Evolutionary conservation across 2,329 filamentous ascomycete species (phyloP), one percentile per base, ranked within the genome.

Genomic region (Stromatinia cepivora): DNA sequence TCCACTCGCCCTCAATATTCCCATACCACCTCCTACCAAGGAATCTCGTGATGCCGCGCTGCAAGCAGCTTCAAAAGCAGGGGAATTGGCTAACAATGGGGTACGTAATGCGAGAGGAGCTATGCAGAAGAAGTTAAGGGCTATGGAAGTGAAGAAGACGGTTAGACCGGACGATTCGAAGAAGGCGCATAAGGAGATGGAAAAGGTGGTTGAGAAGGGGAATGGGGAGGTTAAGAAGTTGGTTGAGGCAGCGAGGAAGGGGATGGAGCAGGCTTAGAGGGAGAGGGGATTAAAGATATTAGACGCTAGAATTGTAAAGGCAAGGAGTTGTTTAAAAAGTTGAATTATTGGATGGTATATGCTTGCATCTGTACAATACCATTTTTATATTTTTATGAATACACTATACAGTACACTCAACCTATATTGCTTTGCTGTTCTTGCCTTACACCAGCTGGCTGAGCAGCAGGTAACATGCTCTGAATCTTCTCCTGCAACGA

Each of bases 21-120:
- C 84, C 28, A 82, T 88, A 34, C 86, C 86, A 1, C 84, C 86
- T 7, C 85, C 85, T 0, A 88, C 86, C 0, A 86, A 84, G 63
- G 85, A 87, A 72, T 82, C 82, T n/a, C 79, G 84, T 36, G 80
- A 81, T 69, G 65, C 72, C 34, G 75, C 76, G n/a, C 70, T 78
- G 7, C 72, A 72, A 28, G 72, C 74, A 10, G 78, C 78, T 34
- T 74, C 69, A n/a, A 78, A 77, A 64, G 75, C 75, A 1, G 78
- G 79, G 7, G 77, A 79, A 57, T 74, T 70, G 46, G 76, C 78
- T 1, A 75, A 71, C 54, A 61, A 70, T 7, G 76, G 69, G 2
- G 67, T 81, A 7, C 76, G 75, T 58, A 75, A 72, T 67, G 76
- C 77, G 15, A 77, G 79, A 69, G 76, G 71, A 68, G 77, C 73